A percentile compares a stretch with the other conserved stretches of the same genome.
phyloP scores from a whole-genome alignment of 805 yeast species.

The Wickerhamomyces subpelliculosus region DNA sequence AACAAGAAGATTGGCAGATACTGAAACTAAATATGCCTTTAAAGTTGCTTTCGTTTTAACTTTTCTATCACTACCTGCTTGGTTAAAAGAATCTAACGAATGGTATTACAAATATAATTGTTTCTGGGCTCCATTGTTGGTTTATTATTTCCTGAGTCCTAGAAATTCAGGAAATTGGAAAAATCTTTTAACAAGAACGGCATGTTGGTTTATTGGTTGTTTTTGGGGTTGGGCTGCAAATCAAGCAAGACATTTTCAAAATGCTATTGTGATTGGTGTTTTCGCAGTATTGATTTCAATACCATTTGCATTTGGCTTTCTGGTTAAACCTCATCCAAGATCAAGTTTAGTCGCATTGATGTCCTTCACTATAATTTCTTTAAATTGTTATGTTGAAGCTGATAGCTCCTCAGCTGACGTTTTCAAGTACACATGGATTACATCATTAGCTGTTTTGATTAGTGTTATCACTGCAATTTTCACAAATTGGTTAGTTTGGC shows the following conservation, averaged over 20 bases:
- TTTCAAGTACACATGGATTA: constrained; percentile 34
- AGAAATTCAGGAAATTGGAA: constrained; percentile 32
- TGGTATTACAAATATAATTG: constrained; percentile 39
- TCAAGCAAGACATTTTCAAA: constrained; percentile 30
- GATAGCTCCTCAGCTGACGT: constrained; percentile 18
- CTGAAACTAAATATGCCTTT: constrained; percentile 36
- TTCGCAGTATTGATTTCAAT: constrained; percentile 31
- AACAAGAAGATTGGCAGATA: constrained; percentile 25
- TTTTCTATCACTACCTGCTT: constrained; percentile 36
- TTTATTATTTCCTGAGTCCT: constrained; percentile 32
- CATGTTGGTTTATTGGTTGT: constrained; percentile 32
- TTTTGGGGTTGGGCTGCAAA: constrained; percentile 43
- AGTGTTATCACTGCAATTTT: constrained; percentile 30
- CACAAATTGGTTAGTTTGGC: constrained; percentile 41
- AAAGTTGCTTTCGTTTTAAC: constrained; percentile 30
- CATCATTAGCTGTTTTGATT: constrained; percentile 31
- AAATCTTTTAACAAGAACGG: constrained; percentile 24
- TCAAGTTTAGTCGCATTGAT: constrained; percentile 34
- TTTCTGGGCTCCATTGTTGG: constrained; percentile 36
- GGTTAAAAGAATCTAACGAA: constrained; percentile 29
- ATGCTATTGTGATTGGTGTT: constrained; percentile 32
- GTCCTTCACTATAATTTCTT: constrained; percentile 32
- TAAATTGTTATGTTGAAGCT: constrained; percentile 20
- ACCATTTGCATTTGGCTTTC: constrained; percentile 26
- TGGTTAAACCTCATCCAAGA: constrained; percentile 33